These are phyloP conservation scores for Pseudogymnoascus sp. DNA, from an alignment of 2,329 filamentous ascomycete genomes.

Conservation along the genomic window DNA sequence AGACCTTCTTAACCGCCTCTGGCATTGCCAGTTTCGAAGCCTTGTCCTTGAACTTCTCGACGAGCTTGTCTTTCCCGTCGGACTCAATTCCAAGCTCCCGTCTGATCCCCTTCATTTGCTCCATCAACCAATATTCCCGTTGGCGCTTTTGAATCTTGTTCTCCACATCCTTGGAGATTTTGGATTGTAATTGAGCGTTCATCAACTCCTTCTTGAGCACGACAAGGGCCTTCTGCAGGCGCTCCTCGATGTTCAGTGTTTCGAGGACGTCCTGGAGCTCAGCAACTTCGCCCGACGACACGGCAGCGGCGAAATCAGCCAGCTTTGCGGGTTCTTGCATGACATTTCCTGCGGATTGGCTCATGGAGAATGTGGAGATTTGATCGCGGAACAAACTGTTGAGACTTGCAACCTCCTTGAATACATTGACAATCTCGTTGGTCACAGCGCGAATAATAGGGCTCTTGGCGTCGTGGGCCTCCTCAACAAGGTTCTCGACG, in stretches of 20 bases:
- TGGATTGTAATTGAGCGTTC: conserved; percentile 93
- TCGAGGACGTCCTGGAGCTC: conserved; percentile 89
- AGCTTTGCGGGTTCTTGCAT: conserved; percentile 91
- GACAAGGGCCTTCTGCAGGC: conserved; percentile 82
- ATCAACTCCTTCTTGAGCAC: conserved; percentile 97
- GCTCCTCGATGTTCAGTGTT: conserved; percentile 82
- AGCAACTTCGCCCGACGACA: conserved; percentile 84
- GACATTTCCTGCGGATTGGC: conserved; percentile 88
- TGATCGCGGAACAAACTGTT: conserved; percentile 96
- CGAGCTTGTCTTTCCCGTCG: conserved; percentile 95
- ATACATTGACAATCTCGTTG: conserved; percentile 97
- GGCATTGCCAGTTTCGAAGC: conserved; percentile 92
- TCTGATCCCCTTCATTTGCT: conserved; percentile 98
- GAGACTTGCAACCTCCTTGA: conserved; percentile 90
- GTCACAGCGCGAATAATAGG: conserved; percentile 84
- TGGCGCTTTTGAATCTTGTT: conserved; percentile 96
- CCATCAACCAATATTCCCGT: conserved; percentile 97
- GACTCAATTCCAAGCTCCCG: conserved; percentile 93
- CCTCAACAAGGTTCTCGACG: conserved; percentile 84
- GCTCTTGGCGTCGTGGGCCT: conserved; percentile 84
- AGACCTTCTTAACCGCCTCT: conserved; percentile 91
- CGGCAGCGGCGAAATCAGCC: conserved; percentile 93
- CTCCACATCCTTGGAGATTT: conserved; percentile 97
- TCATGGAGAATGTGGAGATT: conserved; percentile 94
- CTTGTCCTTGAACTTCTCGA: conserved; percentile 97